phyloP scores from a whole-genome alignment of 768 basidiomycete species.

The Omphalotus guepiniiformis region DNA sequence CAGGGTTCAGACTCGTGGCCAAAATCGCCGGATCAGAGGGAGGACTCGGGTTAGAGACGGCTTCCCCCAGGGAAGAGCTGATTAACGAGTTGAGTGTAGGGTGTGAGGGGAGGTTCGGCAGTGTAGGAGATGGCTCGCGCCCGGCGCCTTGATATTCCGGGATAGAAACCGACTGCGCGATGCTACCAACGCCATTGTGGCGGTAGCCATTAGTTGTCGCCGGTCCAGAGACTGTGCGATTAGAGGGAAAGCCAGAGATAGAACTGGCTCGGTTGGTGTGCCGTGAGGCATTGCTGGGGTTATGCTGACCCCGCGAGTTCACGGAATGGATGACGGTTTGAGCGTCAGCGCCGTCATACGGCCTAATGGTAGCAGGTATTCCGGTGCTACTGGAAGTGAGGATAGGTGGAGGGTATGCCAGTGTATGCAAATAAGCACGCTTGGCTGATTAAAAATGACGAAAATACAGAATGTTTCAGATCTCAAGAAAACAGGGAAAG shows the following conservation, averaged over 20 bases:
- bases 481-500: constrained; percentile 5
- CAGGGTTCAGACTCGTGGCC: constrained; percentile 48
- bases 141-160: constrained; percentile 44
- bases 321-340: constrained; percentile 80
- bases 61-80: constrained; percentile 61
- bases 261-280: constrained; percentile 69
- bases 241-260: constrained; percentile 55
- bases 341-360: constrained; percentile 94
- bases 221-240: constrained; percentile 24
- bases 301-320: constrained; percentile 66
- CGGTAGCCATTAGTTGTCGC: constrained; percentile 28
- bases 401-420: constrained; percentile 76
- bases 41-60: constrained; percentile 40
- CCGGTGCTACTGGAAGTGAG: constrained; percentile 54
- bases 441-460: constrained; percentile 60
- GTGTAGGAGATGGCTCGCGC: constrained; percentile 78
- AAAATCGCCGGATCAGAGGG: constrained; percentile 69
- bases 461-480: constrained; percentile 2
- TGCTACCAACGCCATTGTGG: constrained; percentile 33
- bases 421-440: constrained; percentile 87
- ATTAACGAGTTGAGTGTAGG: constrained; percentile 85
- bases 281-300: constrained; percentile 58
- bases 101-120: constrained; percentile 76
- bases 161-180: constrained; percentile 42
- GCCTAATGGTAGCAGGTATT: constrained; percentile 62